Evolutionary conservation across 179 eudicot species (phyloP), one percentile per base, ranked within the genome.

Genomic region (Vitellaria paradoxa): DNA sequence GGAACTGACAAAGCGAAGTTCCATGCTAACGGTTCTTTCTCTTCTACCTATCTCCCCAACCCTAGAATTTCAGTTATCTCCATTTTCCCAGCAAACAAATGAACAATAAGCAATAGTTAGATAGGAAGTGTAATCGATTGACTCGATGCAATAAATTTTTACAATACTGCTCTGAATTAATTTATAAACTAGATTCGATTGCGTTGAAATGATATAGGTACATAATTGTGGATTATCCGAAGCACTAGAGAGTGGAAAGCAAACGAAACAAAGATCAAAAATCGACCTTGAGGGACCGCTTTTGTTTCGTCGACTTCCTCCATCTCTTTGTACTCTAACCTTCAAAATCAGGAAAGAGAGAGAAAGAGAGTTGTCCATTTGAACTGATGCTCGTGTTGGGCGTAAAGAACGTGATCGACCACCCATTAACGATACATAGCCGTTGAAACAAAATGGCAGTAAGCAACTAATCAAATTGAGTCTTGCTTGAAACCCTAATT

Each of bases 301-400:
- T 86, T 88, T 13, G 88, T 84, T 84, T 86, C 89, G 78, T 84
- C 89, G 68, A 86, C 85, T 77, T 88, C 89, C 82, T 88, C 89
- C 88, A 84, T 83, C 6, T 13, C 52, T 26, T 46, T 68, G 14
- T 21, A 69, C 53, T 65, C 24, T 13, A 10, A 9, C 17, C 77
- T 64, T 61, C 11, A 30, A 17, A 69, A 12, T 50, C 45, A 5
- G 45, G 6, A 42, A 30, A 2, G 37, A 30, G 37, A 30, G 45
- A 42, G 45, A 5, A 5, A 5, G 45, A 5, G 73, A 62, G 66
- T 59, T 7, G 20, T 0, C 20, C 3, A 21, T 21, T 65, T 26
- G n/a, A 24, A 4, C 1, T 21, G 18, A 9, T 9, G 45, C 7
- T 6, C 2, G 15, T 42, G 1, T 23, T 24, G 66, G 24, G 49